These are phyloP conservation scores for Dictyostelium firmibasis DNA, from an alignment of 78 protist species.

Conservation along the genomic window DNA sequence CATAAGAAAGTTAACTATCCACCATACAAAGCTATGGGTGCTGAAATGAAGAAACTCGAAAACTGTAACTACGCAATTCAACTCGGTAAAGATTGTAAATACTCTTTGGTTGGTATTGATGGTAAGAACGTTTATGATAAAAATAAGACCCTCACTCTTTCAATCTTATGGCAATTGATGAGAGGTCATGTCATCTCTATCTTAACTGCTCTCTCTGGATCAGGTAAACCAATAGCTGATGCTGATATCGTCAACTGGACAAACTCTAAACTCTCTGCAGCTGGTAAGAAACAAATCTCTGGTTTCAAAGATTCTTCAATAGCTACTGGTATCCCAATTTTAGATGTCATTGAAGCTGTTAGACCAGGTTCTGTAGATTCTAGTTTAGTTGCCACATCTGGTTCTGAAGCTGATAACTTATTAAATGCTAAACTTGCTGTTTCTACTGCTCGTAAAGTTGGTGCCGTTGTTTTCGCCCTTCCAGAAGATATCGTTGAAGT, in stretches of 20 bases:
- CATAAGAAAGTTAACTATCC: conserved; percentile 84
- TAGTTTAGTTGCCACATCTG: conserved; percentile 61
- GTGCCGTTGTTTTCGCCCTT: conserved; percentile 91
- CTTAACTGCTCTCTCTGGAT: conserved; percentile 21
- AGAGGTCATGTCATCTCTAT: conserved; percentile 80
- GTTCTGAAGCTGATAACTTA: conserved; percentile 78
- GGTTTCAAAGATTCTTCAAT: conserved; percentile 86
- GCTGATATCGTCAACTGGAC: conserved; percentile 86
- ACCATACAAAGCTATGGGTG: conserved; percentile 77
- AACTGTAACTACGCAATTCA: conserved; percentile 88
- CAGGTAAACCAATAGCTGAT: conserved; percentile 87
- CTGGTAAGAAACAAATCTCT: conserved; percentile 63
- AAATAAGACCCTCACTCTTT: conserved; percentile 64
- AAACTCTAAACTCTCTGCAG: conserved; percentile 54
- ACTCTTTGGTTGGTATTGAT: conserved; percentile 83
- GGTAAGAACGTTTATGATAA: conserved; percentile 84
- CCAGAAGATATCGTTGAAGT: conserved; percentile 94
- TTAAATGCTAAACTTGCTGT: conserved; percentile 85
- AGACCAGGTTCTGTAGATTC: conserved; percentile 86
- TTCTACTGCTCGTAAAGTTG: conserved; percentile 93
- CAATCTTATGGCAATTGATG: conserved; percentile 92
- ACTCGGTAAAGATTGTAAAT: conserved; percentile 62
- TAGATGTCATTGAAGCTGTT: conserved; percentile 89
- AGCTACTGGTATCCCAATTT: conserved; percentile 67
- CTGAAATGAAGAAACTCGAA: conserved; percentile 81